These are phyloP conservation scores for Agaricus subrufescens DNA, from an alignment of 768 basidiomycete species.

Conservation along the genomic window DNA sequence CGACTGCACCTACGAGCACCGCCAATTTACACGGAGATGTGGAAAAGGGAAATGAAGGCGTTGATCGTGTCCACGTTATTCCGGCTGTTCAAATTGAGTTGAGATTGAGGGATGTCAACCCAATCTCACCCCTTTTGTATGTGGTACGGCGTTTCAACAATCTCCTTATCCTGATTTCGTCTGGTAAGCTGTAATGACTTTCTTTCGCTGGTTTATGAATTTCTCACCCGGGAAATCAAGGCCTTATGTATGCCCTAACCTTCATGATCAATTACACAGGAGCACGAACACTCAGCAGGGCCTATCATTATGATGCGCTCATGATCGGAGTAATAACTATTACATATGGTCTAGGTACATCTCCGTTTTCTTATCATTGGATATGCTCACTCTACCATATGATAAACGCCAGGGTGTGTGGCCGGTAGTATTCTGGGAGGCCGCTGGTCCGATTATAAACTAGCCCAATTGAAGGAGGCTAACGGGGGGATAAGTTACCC, in stretches of 20 bases:
- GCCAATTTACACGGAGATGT: slow-evolving; percentile 12
- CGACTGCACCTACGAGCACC: neutral
- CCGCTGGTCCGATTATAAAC: slow-evolving; percentile 37
- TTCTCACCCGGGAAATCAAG: slow-evolving; percentile 25
- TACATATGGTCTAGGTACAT: slow-evolving; percentile 60
- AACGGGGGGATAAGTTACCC: slow-evolving; percentile 46
- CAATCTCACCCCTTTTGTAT: slow-evolving; percentile 53
- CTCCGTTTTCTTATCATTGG: neutral
- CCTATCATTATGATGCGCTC: slow-evolving; percentile 66
- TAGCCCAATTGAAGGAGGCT: slow-evolving; percentile 30
- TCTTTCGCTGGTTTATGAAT: neutral
- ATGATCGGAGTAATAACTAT: slow-evolving; percentile 75
- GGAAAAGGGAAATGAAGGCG: slow-evolving; percentile 15
- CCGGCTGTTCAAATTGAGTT: slow-evolving; percentile 35
- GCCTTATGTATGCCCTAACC: slow-evolving; percentile 64
- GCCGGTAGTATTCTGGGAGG: slow-evolving; percentile 41
- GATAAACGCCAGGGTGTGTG: slow-evolving; percentile 25
- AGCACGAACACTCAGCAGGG: slow-evolving; percentile 57
- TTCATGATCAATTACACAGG: slow-evolving; percentile 74
- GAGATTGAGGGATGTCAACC: slow-evolving; percentile 70
- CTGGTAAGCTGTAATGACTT: slow-evolving; percentile 38
- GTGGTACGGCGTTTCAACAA: slow-evolving; percentile 67
- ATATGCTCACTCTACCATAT: neutral
- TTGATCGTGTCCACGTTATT: slow-evolving; percentile 9
- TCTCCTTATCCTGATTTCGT: slow-evolving; percentile 55